A percentile compares a stretch with the other conserved stretches of the same genome.
Conservation (phyloP, 2,329 filamentous ascomycete species). For the Nothophoma quercina region DNA sequence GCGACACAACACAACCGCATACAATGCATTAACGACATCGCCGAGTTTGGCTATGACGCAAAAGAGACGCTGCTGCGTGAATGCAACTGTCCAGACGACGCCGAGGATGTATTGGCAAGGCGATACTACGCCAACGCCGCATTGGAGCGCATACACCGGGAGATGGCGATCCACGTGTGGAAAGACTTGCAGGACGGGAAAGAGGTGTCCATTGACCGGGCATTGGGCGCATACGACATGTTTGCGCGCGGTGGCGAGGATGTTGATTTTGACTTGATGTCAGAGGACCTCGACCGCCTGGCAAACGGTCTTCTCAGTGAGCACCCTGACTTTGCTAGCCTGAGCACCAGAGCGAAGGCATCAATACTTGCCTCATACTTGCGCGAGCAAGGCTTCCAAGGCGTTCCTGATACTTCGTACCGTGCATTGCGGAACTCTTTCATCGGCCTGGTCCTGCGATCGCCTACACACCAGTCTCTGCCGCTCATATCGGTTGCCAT, state of each 20-base stretch:
- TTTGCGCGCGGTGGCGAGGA: conserved; percentile 79
- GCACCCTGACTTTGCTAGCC: conserved; percentile 61
- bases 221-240: conserved; percentile 84
- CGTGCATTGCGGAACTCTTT: conserved; percentile 86
- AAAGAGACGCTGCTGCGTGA: conserved; percentile 83
- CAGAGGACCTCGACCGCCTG: conserved; percentile 69
- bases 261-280: conserved; percentile 73
- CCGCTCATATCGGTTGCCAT: conserved; percentile 88
- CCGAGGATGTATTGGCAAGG: conserved; percentile 78
- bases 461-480: conserved; percentile 77
- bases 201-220: conserved; percentile 71
- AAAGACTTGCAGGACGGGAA: conserved; percentile 61
- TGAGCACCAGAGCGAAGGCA: conserved; percentile 73
- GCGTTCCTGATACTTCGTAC: conserved; percentile 76
- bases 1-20: conserved; percentile 74
- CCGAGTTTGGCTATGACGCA: conserved; percentile 79
- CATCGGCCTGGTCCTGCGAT: conserved; percentile 79
- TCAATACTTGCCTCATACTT: conserved; percentile 74
- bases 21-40: conserved; percentile 73
- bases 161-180: conserved; percentile 82
- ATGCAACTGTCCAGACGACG: conserved; percentile 64
- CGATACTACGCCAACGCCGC: conserved; percentile 77
- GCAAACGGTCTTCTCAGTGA: conserved; percentile 63
- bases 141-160: conserved; percentile 81
- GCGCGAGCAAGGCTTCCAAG: conserved; percentile 71